These are phyloP conservation scores for Colletotrichum euphorbiae DNA, from an alignment of 2,329 filamentous ascomycete species.

Conservation along the genomic window DNA sequence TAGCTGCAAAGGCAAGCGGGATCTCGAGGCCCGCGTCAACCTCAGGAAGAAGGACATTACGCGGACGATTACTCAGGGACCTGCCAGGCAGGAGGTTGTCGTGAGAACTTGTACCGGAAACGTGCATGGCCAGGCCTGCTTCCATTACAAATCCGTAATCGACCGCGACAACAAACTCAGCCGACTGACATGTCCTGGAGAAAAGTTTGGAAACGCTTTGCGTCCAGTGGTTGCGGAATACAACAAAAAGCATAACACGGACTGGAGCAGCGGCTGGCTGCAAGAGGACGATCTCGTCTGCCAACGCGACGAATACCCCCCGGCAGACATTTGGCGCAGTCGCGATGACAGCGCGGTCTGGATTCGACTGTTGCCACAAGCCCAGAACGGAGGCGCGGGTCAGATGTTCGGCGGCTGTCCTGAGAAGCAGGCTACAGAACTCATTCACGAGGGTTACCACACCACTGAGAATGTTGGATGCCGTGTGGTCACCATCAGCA, in stretches of 20 bases:
- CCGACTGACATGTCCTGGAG: too few relatives aligned
- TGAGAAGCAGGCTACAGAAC: not conserved
- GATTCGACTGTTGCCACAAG: conserved; percentile 23
- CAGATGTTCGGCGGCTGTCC: conserved; percentile 29
- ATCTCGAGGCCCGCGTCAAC: not conserved
- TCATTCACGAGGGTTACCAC: not conserved
- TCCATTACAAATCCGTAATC: not conserved
- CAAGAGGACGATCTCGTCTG: not conserved
- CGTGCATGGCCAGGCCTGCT: not conserved
- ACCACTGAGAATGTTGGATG: not conserved
- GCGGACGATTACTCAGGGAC: not conserved
- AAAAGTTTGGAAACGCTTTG: not conserved
- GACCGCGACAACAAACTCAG: not conserved
- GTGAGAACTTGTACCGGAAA: not conserved
- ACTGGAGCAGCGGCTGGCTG: conserved; percentile 29
- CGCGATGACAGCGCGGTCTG: conserved; percentile 9
- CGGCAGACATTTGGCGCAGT: conserved; percentile 27
- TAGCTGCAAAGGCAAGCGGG: not conserved
- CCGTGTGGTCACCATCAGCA: not conserved
- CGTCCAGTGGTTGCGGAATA: not conserved
- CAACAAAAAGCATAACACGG: conserved; percentile 9
- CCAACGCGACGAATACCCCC: conserved; percentile 31
- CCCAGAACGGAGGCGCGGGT: conserved; percentile 32
- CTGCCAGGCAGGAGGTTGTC: not conserved
- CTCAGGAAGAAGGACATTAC: not conserved